Percentiles rank a stretch among this genome's conserved stretches.
phyloP scores from a whole-genome alignment of 768 basidiomycete genomes.

The Termitomyces sp. region DNA sequence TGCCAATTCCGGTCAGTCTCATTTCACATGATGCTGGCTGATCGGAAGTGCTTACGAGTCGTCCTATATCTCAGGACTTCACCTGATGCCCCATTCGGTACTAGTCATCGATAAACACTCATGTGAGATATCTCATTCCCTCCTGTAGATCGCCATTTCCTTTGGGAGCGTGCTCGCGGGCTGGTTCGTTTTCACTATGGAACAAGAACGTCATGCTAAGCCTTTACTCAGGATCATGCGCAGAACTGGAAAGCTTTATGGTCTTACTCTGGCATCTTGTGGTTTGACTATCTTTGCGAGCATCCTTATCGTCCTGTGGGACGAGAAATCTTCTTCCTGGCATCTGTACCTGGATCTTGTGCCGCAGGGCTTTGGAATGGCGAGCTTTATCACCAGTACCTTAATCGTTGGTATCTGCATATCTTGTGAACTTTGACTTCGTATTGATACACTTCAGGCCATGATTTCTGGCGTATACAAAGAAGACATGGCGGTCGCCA shows the following conservation, averaged over 20 bases:
- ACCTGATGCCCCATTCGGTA: constrained; percentile 88
- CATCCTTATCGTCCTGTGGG: constrained; percentile 61
- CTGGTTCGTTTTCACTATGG: constrained; percentile 44
- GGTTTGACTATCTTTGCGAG: constrained; percentile 54
- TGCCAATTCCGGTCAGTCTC: constrained; percentile 58
- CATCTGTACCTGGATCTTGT: constrained; percentile 76
- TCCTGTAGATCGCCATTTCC: constrained; percentile 65
- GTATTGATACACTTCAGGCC: constrained; percentile 42
- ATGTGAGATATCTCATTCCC: constrained; percentile 13
- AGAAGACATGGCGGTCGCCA: constrained; percentile 83
- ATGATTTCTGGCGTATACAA: constrained; percentile 80
- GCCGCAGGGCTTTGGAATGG: constrained; percentile 81
- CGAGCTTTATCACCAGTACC: constrained; percentile 80
- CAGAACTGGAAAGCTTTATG: constrained; percentile 80
- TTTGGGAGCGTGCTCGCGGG: constrained; percentile 85
- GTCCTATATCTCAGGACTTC: constrained; percentile 49
- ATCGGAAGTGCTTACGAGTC: constrained; percentile 8
- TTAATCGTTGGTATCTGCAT: constrained; percentile 55
- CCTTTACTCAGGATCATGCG: constrained; percentile 65
- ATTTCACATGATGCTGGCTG: constrained; percentile 7
- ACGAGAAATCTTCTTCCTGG: constrained; percentile 47
- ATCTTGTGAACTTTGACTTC: constrained; percentile 6
- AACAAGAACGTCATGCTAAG: constrained; percentile 8
- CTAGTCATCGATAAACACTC: constrained; percentile 19
- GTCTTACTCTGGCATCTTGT: constrained; percentile 64